These are phyloP conservation scores for Backusella macrospora DNA, from an alignment of 192 early-diverging fungal species.

Conservation along the genomic window DNA sequence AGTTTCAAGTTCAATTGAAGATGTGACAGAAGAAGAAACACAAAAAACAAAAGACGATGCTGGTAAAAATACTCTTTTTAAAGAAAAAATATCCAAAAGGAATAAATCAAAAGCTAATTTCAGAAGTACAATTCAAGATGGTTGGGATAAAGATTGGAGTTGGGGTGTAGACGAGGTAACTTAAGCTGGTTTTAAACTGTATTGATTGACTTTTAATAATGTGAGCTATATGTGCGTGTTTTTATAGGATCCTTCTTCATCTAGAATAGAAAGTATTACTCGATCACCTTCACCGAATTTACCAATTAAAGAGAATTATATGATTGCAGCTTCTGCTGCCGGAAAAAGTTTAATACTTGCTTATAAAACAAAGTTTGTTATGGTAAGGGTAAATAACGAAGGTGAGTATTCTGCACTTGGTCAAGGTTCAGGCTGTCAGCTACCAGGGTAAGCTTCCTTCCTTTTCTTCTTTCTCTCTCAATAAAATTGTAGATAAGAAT, in stretches of 20 bases:
- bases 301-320: conserved; percentile 35
- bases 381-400: conserved; percentile 29
- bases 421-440: conserved; percentile 52
- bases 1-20: conserved; percentile 30
- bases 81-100: neutral
- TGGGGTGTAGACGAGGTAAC: conserved; percentile 37
- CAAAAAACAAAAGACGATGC: conserved; percentile 21
- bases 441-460: conserved; percentile 33
- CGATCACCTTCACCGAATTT: conserved; percentile 18
- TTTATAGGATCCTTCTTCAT: neutral
- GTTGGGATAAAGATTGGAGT: conserved; percentile 42
- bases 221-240: neutral
- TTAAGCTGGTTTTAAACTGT: neutral
- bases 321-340: conserved; percentile 36
- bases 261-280: conserved; percentile 7
- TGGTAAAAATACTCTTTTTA: neutral
- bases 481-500: neutral
- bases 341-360: conserved; percentile 35
- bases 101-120: neutral
- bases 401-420: conserved; percentile 42
- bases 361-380: conserved; percentile 41
- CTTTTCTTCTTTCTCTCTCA: too few relatives aligned
- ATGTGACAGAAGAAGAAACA: conserved; percentile 27
- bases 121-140: conserved; percentile 17
- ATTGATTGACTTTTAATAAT: neutral